These are phyloP conservation scores for Ogataea angusta DNA, from an alignment of 805 yeast species.

Conservation along the genomic window DNA sequence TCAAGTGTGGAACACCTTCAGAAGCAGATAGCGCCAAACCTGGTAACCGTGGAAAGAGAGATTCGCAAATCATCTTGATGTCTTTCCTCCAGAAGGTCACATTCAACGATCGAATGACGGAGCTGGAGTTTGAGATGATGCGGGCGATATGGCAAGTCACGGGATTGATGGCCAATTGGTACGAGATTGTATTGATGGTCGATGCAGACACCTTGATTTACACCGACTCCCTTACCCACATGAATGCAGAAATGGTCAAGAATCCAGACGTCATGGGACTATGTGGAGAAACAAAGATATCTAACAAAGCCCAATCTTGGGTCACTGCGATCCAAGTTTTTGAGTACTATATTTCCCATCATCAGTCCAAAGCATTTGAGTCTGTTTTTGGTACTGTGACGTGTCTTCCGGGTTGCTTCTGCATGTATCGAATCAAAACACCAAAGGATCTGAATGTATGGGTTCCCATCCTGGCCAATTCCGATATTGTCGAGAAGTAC, in stretches of 20 bases:
- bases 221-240: constrained; percentile 85
- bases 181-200: constrained; percentile 84
- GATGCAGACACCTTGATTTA: constrained; percentile 91
- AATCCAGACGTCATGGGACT: constrained; percentile 88
- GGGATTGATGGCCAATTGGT: constrained; percentile 78
- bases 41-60: constrained; percentile 96
- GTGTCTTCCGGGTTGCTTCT: constrained; percentile 93
- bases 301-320: constrained; percentile 81
- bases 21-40: constrained; percentile 73
- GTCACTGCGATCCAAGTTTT: constrained; percentile 92
- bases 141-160: constrained; percentile 76
- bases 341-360: constrained; percentile 91
- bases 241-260: constrained; percentile 84
- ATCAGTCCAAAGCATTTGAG: constrained; percentile 91
- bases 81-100: constrained; percentile 83
- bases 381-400: constrained; percentile 94
- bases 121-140: constrained; percentile 76
- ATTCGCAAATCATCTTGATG: constrained; percentile 88
- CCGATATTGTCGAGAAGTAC: constrained; percentile 89
- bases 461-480: constrained; percentile 92
- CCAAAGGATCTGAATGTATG: constrained; percentile 82
- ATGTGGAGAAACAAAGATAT: constrained; percentile 92
- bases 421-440: constrained; percentile 85
- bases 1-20: constrained; percentile 84
- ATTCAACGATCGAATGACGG: constrained; percentile 93